phyloP scores from a whole-genome alignment of 768 basidiomycete species.

The Dioszegia aurantiaca region DNA sequence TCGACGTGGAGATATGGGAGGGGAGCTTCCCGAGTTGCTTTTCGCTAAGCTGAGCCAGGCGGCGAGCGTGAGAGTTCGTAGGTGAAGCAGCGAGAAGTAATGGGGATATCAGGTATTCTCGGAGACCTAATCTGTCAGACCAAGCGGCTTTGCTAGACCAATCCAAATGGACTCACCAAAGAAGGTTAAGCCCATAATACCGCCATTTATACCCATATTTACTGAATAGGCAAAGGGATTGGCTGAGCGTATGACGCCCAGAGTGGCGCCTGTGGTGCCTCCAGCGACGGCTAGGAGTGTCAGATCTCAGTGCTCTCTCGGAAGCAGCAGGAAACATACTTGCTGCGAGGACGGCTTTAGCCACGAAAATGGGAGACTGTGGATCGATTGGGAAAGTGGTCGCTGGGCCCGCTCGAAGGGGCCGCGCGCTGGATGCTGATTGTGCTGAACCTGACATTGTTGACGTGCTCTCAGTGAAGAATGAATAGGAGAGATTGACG shows the following conservation, averaged over 20 bases:
- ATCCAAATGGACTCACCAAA: constrained; percentile 61
- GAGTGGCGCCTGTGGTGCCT: constrained; percentile 56
- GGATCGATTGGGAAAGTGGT: constrained; percentile 32
- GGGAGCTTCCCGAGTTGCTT: constrained; percentile 26
- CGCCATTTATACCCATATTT: constrained; percentile 69
- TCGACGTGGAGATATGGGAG: constrained; percentile 18
- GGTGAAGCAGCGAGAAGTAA: constrained; percentile 57
- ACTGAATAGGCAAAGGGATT: constrained; percentile 59
- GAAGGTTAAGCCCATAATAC: constrained; percentile 69
- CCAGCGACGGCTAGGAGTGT: constrained; percentile 60
- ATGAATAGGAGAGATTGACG: not conserved
- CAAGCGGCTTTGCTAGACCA: not conserved
- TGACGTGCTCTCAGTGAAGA: constrained; percentile 4
- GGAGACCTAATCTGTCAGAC: constrained; percentile 57
- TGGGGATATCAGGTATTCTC: constrained; percentile 74
- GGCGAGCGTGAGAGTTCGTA: constrained; percentile 56
- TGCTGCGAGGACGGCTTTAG: constrained; percentile 28
- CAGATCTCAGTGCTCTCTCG: not conserved
- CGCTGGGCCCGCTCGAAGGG: not conserved
- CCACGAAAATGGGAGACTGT: constrained; percentile 38
- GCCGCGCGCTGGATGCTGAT: not conserved
- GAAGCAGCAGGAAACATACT: constrained; percentile 21
- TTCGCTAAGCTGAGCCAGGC: constrained; percentile 14
- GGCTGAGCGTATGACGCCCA: constrained; percentile 58
- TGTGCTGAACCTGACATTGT: too few relatives aligned